Percentiles rank a stretch among this genome's conserved stretches.
These are phyloP conservation scores for Brassica balearica DNA, from an alignment of 441 rosid species.

Conservation along the genomic window DNA sequence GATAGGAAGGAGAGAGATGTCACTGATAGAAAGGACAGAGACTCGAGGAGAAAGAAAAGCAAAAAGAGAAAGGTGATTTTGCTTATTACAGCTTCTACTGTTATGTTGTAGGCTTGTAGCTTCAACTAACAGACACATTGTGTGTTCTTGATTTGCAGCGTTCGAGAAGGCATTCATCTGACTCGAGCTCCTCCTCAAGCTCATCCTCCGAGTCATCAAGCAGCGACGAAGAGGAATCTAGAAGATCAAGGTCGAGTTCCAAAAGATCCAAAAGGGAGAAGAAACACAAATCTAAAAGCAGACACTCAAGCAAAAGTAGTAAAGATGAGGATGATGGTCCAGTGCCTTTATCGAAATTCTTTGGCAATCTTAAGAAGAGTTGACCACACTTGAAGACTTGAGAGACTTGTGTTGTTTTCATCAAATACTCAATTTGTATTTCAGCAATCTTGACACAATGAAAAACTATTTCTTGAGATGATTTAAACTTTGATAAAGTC, in stretches of 20 bases:
- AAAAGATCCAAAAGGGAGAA: constrained; percentile 65
- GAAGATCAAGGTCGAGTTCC: constrained; percentile 73
- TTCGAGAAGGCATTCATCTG: constrained; percentile 66
- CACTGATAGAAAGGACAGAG: no score
- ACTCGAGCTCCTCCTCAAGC: constrained; percentile 47
- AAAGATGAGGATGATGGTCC: constrained; percentile 67
- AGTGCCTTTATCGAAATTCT: constrained; percentile 85
- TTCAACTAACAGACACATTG: background rate
- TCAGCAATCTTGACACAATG: background rate
- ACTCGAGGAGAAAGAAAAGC: no score
- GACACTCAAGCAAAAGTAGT: constrained; percentile 44
- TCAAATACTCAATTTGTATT: background rate
- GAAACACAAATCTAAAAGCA: constrained; percentile 64
- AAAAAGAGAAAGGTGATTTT: no score
- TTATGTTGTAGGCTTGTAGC: background rate
- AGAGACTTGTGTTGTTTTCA: background rate
- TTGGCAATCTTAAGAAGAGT: constrained; percentile 60
- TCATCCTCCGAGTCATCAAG: constrained; percentile 74
- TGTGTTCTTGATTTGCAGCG: constrained; percentile 53
- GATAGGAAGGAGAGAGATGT: no score
- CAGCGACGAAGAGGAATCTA: constrained; percentile 66
- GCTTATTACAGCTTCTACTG: background rate
- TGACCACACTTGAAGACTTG: constrained; percentile 33
- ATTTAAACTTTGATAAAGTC: background rate
- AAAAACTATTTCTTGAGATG: constrained; percentile 29